Conservation (phyloP, 805 yeast genomes). For the Tetrapisispora taiwanensis region DNA sequence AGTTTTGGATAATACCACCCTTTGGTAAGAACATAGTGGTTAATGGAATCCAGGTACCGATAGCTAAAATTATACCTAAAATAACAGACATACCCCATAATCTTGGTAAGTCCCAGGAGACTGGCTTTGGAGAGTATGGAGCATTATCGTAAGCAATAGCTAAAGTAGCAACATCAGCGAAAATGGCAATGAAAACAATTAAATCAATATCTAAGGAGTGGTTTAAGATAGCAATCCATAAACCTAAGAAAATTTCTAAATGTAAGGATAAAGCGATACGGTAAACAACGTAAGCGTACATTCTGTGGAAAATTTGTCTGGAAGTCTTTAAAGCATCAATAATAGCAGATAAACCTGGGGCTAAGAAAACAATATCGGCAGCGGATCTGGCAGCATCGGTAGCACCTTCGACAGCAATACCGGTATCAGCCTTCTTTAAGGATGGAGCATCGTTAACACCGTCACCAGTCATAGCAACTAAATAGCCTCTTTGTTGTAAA, state of each 20-base stretch:
- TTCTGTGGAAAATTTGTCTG: slow-evolving; percentile 96
- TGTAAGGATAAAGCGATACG: slow-evolving; percentile 93
- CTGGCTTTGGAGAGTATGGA: slow-evolving; percentile 87
- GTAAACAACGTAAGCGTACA: slow-evolving; percentile 96
- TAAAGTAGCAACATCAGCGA: slow-evolving; percentile 94
- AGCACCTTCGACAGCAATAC: slow-evolving; percentile 98
- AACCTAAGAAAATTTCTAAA: slow-evolving; percentile 89
- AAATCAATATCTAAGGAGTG: slow-evolving; percentile 78
- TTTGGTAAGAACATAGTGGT: slow-evolving; percentile 84
- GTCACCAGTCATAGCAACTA: slow-evolving; percentile 99
- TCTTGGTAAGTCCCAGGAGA: slow-evolving; percentile 94
- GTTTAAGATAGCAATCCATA: slow-evolving; percentile 93
- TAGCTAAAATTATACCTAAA: slow-evolving; percentile 75
- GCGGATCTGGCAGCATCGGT: slow-evolving; percentile 96
- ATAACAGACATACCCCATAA: slow-evolving; percentile 93
- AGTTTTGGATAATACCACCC: slow-evolving; percentile 94
- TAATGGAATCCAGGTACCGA: slow-evolving; percentile 91
- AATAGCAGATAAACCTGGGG: slow-evolving; percentile 92
- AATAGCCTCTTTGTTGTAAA: slow-evolving; percentile 90
- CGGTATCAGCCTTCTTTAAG: slow-evolving; percentile 88
- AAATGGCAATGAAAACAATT: slow-evolving; percentile 92
- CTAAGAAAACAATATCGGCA: slow-evolving; percentile 90
- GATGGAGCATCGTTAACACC: slow-evolving; percentile 99
- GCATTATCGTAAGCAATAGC: slow-evolving; percentile 97
- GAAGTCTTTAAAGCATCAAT: slow-evolving; percentile 92